phyloP scores from a whole-genome alignment of 106 monocot species.

The Allium cepa region DNA sequence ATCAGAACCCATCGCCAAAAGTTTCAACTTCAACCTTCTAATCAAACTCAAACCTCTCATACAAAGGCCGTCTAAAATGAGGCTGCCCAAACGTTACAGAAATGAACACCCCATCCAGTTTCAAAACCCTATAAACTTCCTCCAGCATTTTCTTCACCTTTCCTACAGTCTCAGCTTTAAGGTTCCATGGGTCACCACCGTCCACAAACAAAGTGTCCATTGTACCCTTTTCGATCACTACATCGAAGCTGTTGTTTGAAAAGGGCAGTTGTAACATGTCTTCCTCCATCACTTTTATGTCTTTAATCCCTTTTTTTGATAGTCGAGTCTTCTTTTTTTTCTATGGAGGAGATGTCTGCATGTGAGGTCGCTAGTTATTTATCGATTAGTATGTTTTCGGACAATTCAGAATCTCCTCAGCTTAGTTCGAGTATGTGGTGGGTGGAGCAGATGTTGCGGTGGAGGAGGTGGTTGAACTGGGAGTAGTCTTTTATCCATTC shows the following conservation, averaged over 20 bases:
- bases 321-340: conserved; percentile 52
- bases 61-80: conserved; percentile 75
- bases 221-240: conserved; percentile 95
- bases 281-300: conserved; percentile 65
- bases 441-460: conserved; percentile 50
- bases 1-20: conserved; percentile 91
- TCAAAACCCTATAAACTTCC: conserved; percentile 71
- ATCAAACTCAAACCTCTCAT: conserved; percentile 64
- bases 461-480: too few species aligned
- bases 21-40: conserved; percentile 75
- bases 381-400: too few species aligned
- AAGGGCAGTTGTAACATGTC: conserved; percentile 94
- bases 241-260: conserved; percentile 46
- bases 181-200: too few species aligned
- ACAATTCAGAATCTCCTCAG: too few species aligned
- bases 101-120: conserved; percentile 72
- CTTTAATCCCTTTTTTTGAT: conserved; percentile 37
- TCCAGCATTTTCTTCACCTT: conserved; percentile 84
- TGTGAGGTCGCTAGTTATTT: too few species aligned
- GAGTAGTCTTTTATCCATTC: too few species aligned
- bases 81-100: conserved; percentile 98
- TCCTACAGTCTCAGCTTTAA: too few species aligned
- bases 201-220: too few species aligned
- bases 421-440: too few species aligned
- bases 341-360: too few species aligned